phyloP scores from a whole-genome alignment of 768 basidiomycete genomes.

The Amanita molliuscula region DNA sequence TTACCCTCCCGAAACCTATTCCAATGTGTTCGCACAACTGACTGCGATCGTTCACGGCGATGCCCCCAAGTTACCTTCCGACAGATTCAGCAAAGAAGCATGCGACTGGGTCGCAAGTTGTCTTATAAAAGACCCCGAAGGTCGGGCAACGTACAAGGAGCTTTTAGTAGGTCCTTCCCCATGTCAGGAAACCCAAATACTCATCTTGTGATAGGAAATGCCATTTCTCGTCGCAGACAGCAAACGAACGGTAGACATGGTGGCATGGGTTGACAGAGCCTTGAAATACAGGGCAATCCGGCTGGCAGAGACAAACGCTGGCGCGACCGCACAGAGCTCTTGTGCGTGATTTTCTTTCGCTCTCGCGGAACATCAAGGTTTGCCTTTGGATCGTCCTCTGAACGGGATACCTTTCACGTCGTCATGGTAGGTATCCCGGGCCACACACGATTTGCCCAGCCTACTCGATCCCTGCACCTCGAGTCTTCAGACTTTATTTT shows the following conservation, averaged over 20 bases:
- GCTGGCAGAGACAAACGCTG: constrained; percentile 2
- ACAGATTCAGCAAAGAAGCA: constrained; percentile 55
- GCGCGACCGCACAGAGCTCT: constrained; percentile 5
- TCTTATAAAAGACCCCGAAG: constrained; percentile 69
- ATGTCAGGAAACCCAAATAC: not conserved
- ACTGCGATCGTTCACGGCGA: constrained; percentile 97
- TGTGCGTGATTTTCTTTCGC: constrained; percentile 1
- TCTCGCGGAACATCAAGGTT: not conserved
- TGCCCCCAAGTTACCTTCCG: constrained; percentile 75
- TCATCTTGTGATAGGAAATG: constrained; percentile 40
- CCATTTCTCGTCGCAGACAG: constrained; percentile 63
- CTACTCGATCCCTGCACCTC: not conserved
- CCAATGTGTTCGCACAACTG: constrained; percentile 90
- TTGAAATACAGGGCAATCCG: constrained; percentile 16
- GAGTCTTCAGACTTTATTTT: not conserved
- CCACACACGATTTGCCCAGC: not conserved
- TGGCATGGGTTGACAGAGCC: constrained; percentile 63
- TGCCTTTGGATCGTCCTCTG: not conserved
- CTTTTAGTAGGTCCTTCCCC: constrained; percentile 46
- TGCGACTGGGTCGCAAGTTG: constrained; percentile 78
- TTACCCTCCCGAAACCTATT: constrained; percentile 95
- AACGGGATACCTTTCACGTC: not conserved
- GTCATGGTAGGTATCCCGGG: constrained; percentile 1
- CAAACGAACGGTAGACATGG: constrained; percentile 69
- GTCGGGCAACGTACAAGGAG: constrained; percentile 75